phyloP scores from a whole-genome alignment of 2,329 filamentous ascomycete genomes.

The Nemania bipapillata region DNA sequence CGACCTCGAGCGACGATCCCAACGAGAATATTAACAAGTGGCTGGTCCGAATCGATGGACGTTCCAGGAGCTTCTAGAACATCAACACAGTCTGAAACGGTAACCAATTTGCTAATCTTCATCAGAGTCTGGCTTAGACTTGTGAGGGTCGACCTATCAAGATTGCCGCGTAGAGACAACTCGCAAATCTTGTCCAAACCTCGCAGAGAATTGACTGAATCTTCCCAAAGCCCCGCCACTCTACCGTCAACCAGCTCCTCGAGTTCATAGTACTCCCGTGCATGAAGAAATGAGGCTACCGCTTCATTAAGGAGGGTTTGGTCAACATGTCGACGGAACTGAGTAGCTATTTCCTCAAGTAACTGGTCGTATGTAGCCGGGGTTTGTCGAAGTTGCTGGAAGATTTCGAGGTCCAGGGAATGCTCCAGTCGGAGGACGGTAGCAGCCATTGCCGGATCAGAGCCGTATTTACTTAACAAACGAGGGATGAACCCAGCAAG shows the following conservation, averaged over 20 bases:
- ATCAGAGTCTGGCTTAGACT: slow-evolving; percentile 78
- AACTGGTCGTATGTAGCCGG: slow-evolving; percentile 81
- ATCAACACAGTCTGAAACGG: slow-evolving; percentile 80
- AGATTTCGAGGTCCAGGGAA: slow-evolving; percentile 84
- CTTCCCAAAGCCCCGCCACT: slow-evolving; percentile 85
- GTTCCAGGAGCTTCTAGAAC: slow-evolving; percentile 73
- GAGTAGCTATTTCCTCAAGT: slow-evolving; percentile 90
- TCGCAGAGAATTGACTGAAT: slow-evolving; percentile 77
- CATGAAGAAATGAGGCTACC: slow-evolving; percentile 82
- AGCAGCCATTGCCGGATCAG: slow-evolving; percentile 85
- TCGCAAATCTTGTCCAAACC: slow-evolving; percentile 77
- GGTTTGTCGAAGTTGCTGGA: slow-evolving; percentile 88
- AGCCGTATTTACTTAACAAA: slow-evolving; percentile 91
- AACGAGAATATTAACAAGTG: slow-evolving; percentile 75
- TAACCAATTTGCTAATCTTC: slow-evolving; percentile 82
- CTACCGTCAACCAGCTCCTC: slow-evolving; percentile 86
- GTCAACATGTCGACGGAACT: slow-evolving; percentile 93
- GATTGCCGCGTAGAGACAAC: slow-evolving; percentile 75
- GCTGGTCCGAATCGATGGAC: slow-evolving; percentile 60
- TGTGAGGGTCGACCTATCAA: slow-evolving; percentile 72
- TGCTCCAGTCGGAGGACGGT: slow-evolving; percentile 87
- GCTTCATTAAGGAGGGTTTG: slow-evolving; percentile 86
- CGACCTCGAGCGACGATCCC: slow-evolving; percentile 79
- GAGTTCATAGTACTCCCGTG: slow-evolving; percentile 85
- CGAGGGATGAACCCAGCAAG: slow-evolving; percentile 83